phyloP scores from a whole-genome alignment of 768 basidiomycete genomes.

The Auricularia heimuer region DNA sequence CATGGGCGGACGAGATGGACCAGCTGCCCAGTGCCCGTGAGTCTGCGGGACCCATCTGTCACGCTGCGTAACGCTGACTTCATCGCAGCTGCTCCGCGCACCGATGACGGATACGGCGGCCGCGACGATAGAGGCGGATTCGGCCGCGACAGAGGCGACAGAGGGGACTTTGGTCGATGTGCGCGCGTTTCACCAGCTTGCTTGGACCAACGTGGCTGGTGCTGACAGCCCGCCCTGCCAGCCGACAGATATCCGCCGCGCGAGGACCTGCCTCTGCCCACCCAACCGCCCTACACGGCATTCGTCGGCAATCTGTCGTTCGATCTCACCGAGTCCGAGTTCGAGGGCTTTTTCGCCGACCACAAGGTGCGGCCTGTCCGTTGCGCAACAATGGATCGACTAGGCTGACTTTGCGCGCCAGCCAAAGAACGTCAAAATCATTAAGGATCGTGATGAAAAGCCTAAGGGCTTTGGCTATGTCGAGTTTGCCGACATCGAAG shows the following conservation, averaged over 20 bases:
- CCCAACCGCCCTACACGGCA: constrained; percentile 90
- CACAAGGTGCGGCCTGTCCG: constrained; percentile 36
- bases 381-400: not conserved
- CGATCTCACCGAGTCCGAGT: constrained; percentile 75
- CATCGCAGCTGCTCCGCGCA: constrained; percentile 52
- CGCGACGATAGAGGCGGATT: constrained; percentile 40
- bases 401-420: constrained; percentile 17
- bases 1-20: constrained; percentile 99
- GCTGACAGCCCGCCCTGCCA: constrained; percentile 18
- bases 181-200: constrained; percentile 18
- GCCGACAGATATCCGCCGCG: constrained; percentile 58
- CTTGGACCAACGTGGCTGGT: constrained; percentile 3
- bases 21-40: constrained; percentile 84
- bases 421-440: constrained; percentile 84
- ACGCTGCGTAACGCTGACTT: constrained; percentile 5
- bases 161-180: constrained; percentile 46
- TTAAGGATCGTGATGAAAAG: constrained; percentile 85
- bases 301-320: constrained; percentile 94
- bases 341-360: constrained; percentile 70
- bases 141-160: constrained; percentile 53
- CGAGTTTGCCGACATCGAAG: constrained; percentile 83
- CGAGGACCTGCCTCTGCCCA: constrained; percentile 94
- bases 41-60: constrained; percentile 21
- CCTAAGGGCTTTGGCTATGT: constrained; percentile 98
- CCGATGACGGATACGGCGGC: constrained; percentile 50